Evolutionary conservation across 73 alveolate genomes (phyloP), one percentile per base, ranked within the genome.

Genomic region (Paraurostyla sp.): DNA sequence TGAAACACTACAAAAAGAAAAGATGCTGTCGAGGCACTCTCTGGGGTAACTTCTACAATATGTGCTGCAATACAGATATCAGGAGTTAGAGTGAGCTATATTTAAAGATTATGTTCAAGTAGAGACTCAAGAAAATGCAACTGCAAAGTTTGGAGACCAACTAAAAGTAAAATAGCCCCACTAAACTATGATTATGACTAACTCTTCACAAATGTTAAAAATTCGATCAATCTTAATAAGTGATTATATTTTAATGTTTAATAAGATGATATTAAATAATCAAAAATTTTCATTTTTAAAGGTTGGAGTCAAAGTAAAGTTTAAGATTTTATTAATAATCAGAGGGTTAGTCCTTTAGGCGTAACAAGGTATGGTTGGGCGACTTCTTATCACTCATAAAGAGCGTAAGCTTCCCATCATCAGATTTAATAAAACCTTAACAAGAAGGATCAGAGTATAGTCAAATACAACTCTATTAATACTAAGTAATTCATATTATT

Each of bases 341-440:
- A 73, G 86, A 46, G 82, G 51, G 50, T 7, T 48, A 73, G 86
- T 73, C 86, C 86, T 73, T 73, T 73, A 73, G 36, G 86, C 86
- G 86, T 73, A 73, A 73, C 86, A 73, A 73, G 86, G 86, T 73
- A 65, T 11, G 71, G 65, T 20, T 48, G 86, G 86, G 86, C 86
- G 71, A 73, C 86, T 73, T 73, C 27, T 36, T 49, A 50, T 49
- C 82, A 65, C 71, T 73, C 86, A 73, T 73, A 43, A 46, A 73
- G 86, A 73, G 71, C 42, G 71, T n/a, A 46, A 56, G 71, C 65
- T 29, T 73, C 86, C 86, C 86, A 48, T 73, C 86, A 73, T 73
- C 86, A 73, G 71, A 48, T 73, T 42, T 25, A 51, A 48, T 73
- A 73, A 73, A 73, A 73, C 86, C 86, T 73, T 73, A 73, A 73